Conservation (phyloP, 495 filamentous ascomycete species). For the Trichoderma asperelloides region DNA sequence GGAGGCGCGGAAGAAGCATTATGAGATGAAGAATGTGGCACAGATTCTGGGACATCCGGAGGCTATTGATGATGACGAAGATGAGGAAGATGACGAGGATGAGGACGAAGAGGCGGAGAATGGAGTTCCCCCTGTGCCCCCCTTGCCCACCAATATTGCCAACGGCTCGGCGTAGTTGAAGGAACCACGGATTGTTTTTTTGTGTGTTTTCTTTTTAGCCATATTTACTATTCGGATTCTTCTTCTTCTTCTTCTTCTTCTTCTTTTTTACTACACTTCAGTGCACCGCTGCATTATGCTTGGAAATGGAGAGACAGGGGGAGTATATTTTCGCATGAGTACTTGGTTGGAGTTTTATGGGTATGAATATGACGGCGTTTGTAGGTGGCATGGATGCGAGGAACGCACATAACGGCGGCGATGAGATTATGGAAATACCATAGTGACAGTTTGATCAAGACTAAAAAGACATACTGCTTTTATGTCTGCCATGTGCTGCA, state of each 20-base stretch:
- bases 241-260: no score
- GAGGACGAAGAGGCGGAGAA: slow-evolving; percentile 29
- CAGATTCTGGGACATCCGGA: slow-evolving; percentile 69
- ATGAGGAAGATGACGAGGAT: slow-evolving; percentile 39
- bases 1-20: slow-evolving; percentile 85
- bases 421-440: neutral
- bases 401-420: neutral
- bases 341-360: neutral
- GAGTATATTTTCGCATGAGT: neutral
- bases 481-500: neutral
- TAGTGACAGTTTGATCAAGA: neutral
- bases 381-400: neutral
- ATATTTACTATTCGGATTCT: neutral
- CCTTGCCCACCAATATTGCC: slow-evolving; percentile 19
- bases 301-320: neutral
- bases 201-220: neutral
- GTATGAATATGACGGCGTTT: neutral
- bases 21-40: slow-evolving; percentile 96
- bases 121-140: slow-evolving; percentile 25
- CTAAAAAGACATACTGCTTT: no score
- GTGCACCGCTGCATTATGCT: neutral
- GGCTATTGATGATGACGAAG: slow-evolving; percentile 38
- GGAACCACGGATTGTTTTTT: neutral
- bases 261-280: neutral
- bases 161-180: slow-evolving; percentile 19